A percentile compares a stretch with the other conserved stretches of the same genome.
Conservation (phyloP, 257 asterid species). For the Pogostemon cablin region DNA sequence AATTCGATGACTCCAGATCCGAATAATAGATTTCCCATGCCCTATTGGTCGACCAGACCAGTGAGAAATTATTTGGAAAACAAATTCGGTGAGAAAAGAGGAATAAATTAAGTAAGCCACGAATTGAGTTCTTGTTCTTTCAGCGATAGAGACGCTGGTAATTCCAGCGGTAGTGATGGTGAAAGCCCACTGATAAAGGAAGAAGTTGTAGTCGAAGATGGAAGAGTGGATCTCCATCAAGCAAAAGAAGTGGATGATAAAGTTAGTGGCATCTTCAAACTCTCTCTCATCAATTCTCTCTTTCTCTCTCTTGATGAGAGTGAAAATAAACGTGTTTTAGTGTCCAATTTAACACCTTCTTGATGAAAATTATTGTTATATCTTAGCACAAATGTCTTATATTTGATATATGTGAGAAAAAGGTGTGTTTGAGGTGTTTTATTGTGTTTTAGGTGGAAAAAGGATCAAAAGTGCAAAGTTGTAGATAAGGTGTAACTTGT, state of each 20-base stretch:
- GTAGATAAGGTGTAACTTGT: too few relatives aligned
- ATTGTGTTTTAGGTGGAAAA: too few relatives aligned
- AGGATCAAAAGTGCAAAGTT: too few relatives aligned
- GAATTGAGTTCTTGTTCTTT: slow-evolving; percentile 82
- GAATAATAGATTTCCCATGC: slow-evolving; percentile 52
- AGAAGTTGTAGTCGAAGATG: slow-evolving; percentile 54
- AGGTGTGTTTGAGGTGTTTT: too few relatives aligned
- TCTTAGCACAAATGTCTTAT: too few relatives aligned
- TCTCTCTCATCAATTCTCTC: too few relatives aligned
- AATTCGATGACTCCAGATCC: slow-evolving; percentile 88
- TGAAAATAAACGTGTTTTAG: too few relatives aligned
- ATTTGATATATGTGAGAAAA: too few relatives aligned
- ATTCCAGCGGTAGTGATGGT: slow-evolving; percentile 97
- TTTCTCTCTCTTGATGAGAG: too few relatives aligned
- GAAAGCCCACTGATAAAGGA: slow-evolving; percentile 88
- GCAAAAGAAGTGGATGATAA: slow-evolving; percentile 79
- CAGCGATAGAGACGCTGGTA: slow-evolving; percentile 89
- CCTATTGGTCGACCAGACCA: slow-evolving; percentile 88
- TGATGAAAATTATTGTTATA: too few relatives aligned
- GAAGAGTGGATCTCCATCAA: slow-evolving; percentile 52
- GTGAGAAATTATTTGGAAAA: slow-evolving; percentile 83
- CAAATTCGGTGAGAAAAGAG: slow-evolving; percentile 79
- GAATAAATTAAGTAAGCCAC: slow-evolving; percentile 79
- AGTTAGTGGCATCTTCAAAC: slow-evolving; percentile 50
- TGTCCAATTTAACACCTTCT: too few relatives aligned